Conservation (phyloP, 2,329 filamentous ascomycete genomes). For the Monilinia vaccinii-corymbosi region DNA sequence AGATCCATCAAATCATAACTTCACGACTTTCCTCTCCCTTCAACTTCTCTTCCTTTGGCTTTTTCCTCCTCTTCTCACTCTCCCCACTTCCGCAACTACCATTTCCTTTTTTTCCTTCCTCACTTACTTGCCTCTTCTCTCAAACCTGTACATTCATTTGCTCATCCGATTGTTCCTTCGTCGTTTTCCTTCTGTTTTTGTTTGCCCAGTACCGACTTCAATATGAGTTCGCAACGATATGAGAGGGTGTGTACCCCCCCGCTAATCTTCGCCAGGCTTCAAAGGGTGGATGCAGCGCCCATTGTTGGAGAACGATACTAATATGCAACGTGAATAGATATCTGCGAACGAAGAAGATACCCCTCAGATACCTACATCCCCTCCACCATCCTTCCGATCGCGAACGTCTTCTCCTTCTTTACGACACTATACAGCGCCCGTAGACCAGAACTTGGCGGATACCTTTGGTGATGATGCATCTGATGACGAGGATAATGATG, state of each 20-base stretch:
- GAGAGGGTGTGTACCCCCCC: conserved; percentile 41
- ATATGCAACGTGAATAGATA: conserved; percentile 34
- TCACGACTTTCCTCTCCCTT: conserved; percentile 6
- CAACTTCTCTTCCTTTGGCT: not conserved
- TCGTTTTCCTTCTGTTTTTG: conserved; percentile 19
- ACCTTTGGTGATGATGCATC: conserved; percentile 82
- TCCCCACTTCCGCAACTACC: not conserved
- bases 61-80: not conserved
- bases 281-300: not conserved
- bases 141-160: conserved; percentile 12
- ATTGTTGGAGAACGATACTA: conserved; percentile 16
- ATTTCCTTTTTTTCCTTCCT: conserved; percentile 8
- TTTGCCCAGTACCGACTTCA: conserved; percentile 10
- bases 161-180: conserved; percentile 14
- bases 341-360: conserved; percentile 48
- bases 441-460: conserved; percentile 79
- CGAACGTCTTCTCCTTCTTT: conserved; percentile 59
- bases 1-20: not conserved
- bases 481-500: conserved; percentile 61
- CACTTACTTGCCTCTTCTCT: conserved; percentile 7
- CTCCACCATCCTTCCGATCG: conserved; percentile 81
- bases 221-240: conserved; percentile 36
- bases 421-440: conserved; percentile 35
- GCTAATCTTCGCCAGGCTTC: conserved; percentile 18
- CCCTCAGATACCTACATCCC: conserved; percentile 37